These are phyloP conservation scores for Coemansia sp. DNA, from an alignment of 192 early-diverging fungal genomes.

Conservation along the genomic window DNA sequence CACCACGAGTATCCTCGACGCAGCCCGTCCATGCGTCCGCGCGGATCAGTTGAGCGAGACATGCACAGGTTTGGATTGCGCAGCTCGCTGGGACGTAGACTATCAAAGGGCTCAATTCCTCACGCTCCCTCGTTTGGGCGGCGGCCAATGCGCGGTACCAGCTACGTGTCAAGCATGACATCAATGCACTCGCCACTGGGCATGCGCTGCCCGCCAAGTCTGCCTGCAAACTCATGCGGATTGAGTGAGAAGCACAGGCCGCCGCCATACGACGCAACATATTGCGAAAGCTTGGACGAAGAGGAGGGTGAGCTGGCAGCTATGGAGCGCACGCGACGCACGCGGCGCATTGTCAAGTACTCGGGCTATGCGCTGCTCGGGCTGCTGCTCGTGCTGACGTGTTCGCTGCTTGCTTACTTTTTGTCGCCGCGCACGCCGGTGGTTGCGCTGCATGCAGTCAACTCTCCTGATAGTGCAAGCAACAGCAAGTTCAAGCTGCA, in stretches of 20 bases:
- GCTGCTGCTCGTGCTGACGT: constrained; percentile 18
- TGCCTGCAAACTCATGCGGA: background rate
- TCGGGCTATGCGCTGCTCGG: constrained; percentile 17
- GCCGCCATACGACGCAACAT: constrained; percentile 29
- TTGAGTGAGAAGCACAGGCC: constrained; percentile 31
- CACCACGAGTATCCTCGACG: constrained; percentile 32
- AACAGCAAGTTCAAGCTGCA: constrained; percentile 39
- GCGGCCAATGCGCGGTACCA: constrained; percentile 7
- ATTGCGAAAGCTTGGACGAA: constrained; percentile 8
- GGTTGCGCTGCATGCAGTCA: constrained; percentile 31
- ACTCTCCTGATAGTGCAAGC: constrained; percentile 25
- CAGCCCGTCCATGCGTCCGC: constrained; percentile 14
- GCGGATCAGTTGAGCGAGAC: constrained; percentile 11
- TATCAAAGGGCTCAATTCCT: constrained; percentile 18
- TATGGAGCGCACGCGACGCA: constrained; percentile 29
- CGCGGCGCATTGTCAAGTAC: constrained; percentile 31
- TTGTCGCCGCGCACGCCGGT: constrained; percentile 30
- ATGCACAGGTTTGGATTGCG: constrained; percentile 11
- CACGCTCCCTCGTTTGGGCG: constrained; percentile 29
- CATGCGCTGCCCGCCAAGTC: constrained; percentile 6
- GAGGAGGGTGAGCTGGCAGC: constrained; percentile 42
- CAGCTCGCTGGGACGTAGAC: constrained; percentile 9
- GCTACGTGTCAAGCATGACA: constrained; percentile 13
- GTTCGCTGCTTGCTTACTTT: constrained; percentile 37
- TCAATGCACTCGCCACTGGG: constrained; percentile 19